Evolutionary conservation across 805 yeast genomes (phyloP), one percentile per base, ranked within the genome.

Genomic region (Saccharomyces kudriavzevii): DNA sequence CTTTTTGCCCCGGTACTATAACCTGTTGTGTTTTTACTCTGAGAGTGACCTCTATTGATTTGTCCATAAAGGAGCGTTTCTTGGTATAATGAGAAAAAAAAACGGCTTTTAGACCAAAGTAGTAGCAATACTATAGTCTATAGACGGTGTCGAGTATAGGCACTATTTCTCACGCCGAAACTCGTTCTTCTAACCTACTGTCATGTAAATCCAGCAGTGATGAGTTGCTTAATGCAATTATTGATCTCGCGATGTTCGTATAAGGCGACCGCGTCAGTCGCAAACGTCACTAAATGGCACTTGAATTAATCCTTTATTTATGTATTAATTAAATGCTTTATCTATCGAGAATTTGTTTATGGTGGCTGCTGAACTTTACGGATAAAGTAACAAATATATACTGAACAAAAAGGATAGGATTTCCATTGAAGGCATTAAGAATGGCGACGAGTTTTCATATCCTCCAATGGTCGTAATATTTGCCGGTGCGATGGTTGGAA

Each of bases 11-110:
- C 25, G 81, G 80, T 56, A 88, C 74, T 58, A 92, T 79, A 61
- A 82, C 83, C 72, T 91, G 97, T 58, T 82, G 83, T 27, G 97
- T 91, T 53, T 88, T 86, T 62, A 91, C 81, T 72, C 96, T 83
- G 55, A 90, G 79, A 20, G 87, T 85, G 74, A 96, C 80, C 72
- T 87, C 82, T 43, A 86, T 84, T 22, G 57, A 47, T n/a, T 61
- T 64, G 27, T 49, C 46, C 58, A 52, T 49, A 27, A 40, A 51
- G 17, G 47, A 27, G 25, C 47, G 43, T 29, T 8, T 26, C 11
- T 17, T 51, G 17, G 17, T 35, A 35, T 4, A 9, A 13, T 11
- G 9, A 5, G 4, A 35, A n/a, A 35, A 35, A 35, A 35, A 35
- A 17, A 17, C 22, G 29, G 29, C 17, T 35, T 20, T 4, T 5